phyloP scores from a whole-genome alignment of 306 rosid species.

The Arachis stenosperma region DNA sequence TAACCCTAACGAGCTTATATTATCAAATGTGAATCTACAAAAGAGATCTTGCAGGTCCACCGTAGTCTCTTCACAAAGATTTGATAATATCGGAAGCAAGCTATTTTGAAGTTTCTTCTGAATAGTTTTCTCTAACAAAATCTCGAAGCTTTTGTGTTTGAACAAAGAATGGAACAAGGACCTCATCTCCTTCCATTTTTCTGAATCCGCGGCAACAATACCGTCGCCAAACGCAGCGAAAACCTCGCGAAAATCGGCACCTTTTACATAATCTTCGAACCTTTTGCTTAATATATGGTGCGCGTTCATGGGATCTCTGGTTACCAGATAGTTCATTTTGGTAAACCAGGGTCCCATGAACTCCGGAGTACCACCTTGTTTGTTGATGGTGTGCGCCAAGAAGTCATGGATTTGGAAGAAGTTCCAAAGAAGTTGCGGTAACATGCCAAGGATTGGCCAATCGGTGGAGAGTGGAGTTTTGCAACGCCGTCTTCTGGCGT shows the following conservation, averaged over 20 bases:
- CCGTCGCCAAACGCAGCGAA: constrained; percentile 51
- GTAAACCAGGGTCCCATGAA: constrained; percentile 43
- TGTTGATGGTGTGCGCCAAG: background rate
- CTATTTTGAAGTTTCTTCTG: constrained; percentile 33
- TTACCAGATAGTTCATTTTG: constrained; percentile 18
- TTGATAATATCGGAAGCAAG: constrained; percentile 37
- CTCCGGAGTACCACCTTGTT: constrained; percentile 2
- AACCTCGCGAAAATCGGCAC: constrained; percentile 36
- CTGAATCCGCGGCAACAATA: constrained; percentile 35
- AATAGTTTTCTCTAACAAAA: constrained; percentile 23
- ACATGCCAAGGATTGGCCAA: constrained; percentile 46
- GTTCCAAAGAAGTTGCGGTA: constrained; percentile 1
- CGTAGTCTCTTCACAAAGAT: background rate
- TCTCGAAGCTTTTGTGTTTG: constrained; percentile 4
- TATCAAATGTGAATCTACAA: constrained; percentile 44
- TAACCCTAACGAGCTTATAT: constrained; percentile 36
- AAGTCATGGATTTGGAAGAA: constrained; percentile 13
- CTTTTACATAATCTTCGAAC: constrained; percentile 35
- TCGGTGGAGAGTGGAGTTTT: constrained; percentile 1
- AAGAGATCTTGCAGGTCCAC: constrained; percentile 51
- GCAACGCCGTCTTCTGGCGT: background rate
- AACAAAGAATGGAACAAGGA: constrained; percentile 30
- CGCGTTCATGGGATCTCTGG: constrained; percentile 41
- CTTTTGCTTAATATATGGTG: constrained; percentile 29
- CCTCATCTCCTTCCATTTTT: constrained; percentile 42